Base-by-base conservation (phyloP, 1,284 basidiomycete genomes). In the Anthracocystis walkeri region DNA sequence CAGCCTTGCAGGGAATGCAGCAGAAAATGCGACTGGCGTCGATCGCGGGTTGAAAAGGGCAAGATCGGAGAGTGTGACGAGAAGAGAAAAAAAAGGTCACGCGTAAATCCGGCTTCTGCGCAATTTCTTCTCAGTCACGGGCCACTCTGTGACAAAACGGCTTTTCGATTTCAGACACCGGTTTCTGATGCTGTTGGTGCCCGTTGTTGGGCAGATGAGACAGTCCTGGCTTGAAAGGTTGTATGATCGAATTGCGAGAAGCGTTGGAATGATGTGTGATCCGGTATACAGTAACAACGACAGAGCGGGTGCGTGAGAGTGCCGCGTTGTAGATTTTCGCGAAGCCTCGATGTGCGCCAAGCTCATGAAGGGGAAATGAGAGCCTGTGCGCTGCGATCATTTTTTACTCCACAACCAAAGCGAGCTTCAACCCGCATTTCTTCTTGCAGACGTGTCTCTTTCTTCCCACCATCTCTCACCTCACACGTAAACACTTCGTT, bases 241-340 rank as follows among this genome's bases (percentile, higher is more conserved):
- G 27, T 29, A 12, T 27, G 41, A 16, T n/a, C 7, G 38, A 41
- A 41, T 18, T 18, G 10, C 31, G 38, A 41, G 10, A 12, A 41
- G 38, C 18, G 38, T 45, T 27, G 14, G 27, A 20, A 20, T 12
- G 25, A 16, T n/a, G 35, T 21, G 21, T 45, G 42, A 16, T 38
- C 14, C 35, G 31, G 7, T 38, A 38, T 14, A 16, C 35, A 38
- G 14, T 21, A 11, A 55, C 18, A 25, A 25, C n/a, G 45, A 40
- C 20, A 44, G 48, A 25, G 49, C 16, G 20, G 27, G 53, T 65
- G 63, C 63, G 63, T 65, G 51, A 65, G 56, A 42, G 56, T 49
- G 52, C 63, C 38, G 63, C 53, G 21, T 10, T 40, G 50, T 38
- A 20, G 29, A 23, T 16, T 27, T 14, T 23, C 44, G 7, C 25